A percentile compares a stretch with the other conserved stretches of the same genome.
Conservation (phyloP, 2,329 filamentous ascomycete species). For the Corynespora cassiicola region DNA sequence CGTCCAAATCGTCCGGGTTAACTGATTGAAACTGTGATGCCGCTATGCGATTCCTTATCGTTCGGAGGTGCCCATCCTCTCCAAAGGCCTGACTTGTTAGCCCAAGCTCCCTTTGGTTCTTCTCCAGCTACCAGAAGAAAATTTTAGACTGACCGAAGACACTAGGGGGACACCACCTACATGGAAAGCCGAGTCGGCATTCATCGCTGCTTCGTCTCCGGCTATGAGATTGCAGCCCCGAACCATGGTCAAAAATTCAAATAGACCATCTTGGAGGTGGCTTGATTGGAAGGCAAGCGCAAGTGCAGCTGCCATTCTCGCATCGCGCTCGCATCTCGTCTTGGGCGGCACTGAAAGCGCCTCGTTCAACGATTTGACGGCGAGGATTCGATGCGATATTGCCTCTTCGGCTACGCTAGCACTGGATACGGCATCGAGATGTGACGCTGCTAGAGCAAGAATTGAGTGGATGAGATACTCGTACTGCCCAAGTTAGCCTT, state of each 20-base stretch:
- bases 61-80: constrained; percentile 39
- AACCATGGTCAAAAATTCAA: constrained; percentile 47
- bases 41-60: constrained; percentile 34
- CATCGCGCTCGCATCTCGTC: constrained; percentile 40
- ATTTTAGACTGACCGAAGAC: constrained; percentile 2
- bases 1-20: constrained; percentile 35
- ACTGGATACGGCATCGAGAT: constrained; percentile 61
- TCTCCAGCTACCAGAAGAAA: neutral
- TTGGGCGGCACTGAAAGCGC: constrained; percentile 43
- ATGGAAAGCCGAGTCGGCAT: constrained; percentile 35
- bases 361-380: constrained; percentile 59
- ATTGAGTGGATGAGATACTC: constrained; percentile 76
- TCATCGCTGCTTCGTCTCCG: constrained; percentile 24
- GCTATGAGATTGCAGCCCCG: constrained; percentile 45
- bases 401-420: constrained; percentile 62
- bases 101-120: neutral
- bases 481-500: constrained; percentile 51
- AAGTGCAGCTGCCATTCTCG: constrained; percentile 44
- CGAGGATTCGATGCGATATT: constrained; percentile 69
- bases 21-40: constrained; percentile 23
- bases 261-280: constrained; percentile 44
- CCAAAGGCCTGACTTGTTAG: constrained; percentile 30
- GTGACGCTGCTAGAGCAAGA: constrained; percentile 70
- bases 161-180: constrained; percentile 18
- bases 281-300: constrained; percentile 47